Base-by-base conservation (phyloP, 495 filamentous ascomycete genomes). In the Polyplosphaeria fusca region DNA sequence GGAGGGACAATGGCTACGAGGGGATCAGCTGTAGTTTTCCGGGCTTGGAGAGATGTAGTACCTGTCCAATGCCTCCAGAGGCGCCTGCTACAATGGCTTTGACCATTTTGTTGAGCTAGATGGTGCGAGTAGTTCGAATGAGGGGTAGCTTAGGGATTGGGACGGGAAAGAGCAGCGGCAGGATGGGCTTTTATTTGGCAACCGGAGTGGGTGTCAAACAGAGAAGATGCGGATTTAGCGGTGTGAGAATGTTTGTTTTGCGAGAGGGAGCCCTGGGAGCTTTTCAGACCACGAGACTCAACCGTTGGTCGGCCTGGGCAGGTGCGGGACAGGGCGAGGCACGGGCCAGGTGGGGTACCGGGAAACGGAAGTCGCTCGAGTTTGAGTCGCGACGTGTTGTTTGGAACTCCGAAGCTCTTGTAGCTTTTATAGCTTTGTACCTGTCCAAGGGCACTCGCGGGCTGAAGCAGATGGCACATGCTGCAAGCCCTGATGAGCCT, bases 11-110 rank as follows among this genome's bases (percentile, higher is more conserved):
- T 40, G 93, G 93, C 94, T 98, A 67, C 55, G 13, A 9, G 38
- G 35, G n/a, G 30, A 25, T 61, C 57, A 61, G 79, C 61, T 72
- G 70, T 53, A 60, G 45, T 20, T 9, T 51, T 20, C 23, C 19
- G 20, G 30, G 7, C 0, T 37, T 20, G 18, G 1, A 14, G 5
- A 12, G 18, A 18, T 42, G 28, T 53, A 71, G 58, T 67, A 95
- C 93, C 83, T 98, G 93, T 74, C 93, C 93, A 82, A 98, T 97
- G 76, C 93, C 93, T 76, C 93, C 93, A 70, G 93, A 86, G 68
- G 93, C 93, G 67, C 93, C 93, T 71, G 91, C 88, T 78, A 98
- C 92, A 75, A 89, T 91, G 93, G 52, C 50, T 20, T 55, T 60
- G 49, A 64, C 49, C 61, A 63, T 63, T 49, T 39, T 62, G 59